These are phyloP conservation scores for Albifimbria verrucaria DNA, from an alignment of 2,329 filamentous ascomycete species.

Conservation along the genomic window DNA sequence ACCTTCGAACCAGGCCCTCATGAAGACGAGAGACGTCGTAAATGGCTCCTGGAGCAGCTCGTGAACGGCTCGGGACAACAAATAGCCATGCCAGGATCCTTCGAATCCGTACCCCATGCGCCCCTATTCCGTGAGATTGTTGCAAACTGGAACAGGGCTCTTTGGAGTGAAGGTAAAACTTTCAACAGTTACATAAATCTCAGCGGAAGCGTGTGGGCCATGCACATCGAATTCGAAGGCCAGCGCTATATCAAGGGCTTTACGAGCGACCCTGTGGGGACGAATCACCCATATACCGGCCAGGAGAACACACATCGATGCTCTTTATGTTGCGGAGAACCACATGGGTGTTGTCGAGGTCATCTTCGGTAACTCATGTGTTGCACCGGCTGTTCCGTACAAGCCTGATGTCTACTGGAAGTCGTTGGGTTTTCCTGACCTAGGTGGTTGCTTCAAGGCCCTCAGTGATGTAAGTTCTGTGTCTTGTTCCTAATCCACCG, in stretches of 20 bases:
- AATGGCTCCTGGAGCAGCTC: not conserved
- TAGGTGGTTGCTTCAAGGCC: not conserved
- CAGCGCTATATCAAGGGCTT: not conserved
- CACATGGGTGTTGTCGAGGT: not conserved
- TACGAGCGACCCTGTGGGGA: not conserved
- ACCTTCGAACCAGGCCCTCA: not conserved
- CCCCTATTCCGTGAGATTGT: not conserved
- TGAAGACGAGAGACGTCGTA: not conserved
- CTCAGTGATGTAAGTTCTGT: not conserved
- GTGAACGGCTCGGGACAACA: too few species aligned
- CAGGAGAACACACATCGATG: not conserved
- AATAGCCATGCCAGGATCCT: not conserved
- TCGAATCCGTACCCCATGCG: not conserved
- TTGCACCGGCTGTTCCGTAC: too few species aligned
- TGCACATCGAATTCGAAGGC: not conserved
- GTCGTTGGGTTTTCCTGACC: not conserved
- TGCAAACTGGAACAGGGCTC: not conserved
- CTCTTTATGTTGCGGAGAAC: not conserved
- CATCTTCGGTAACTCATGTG: not conserved
- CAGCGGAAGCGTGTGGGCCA: not conserved
- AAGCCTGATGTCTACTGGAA: not conserved
- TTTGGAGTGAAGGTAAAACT: not conserved
- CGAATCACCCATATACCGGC: too few species aligned
- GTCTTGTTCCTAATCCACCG: too few species aligned
- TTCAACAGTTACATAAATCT: not conserved